Evolutionary conservation across 345 rosid genomes (phyloP).

Genomic region (Syzygium aqueum): DNA sequence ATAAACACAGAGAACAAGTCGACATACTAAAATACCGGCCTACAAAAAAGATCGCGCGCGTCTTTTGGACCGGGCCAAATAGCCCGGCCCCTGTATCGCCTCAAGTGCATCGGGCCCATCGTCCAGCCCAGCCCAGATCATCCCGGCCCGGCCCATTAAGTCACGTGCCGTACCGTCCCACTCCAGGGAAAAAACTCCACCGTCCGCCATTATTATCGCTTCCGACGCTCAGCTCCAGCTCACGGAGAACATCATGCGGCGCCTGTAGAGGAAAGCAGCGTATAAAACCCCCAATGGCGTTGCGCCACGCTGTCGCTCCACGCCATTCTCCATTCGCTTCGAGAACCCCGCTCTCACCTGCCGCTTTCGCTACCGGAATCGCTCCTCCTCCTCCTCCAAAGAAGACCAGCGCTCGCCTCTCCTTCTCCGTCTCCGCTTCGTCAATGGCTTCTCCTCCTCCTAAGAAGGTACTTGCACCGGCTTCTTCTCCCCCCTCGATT

Average conservation of each 20-base stretch:
- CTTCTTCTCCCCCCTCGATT: not conserved
- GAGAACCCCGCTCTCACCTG: not conserved
- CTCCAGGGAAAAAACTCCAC: not conserved
- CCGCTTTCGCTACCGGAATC: not conserved
- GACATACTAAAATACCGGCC: not conserved
- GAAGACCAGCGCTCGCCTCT: not conserved
- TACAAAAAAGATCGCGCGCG: too few relatives aligned
- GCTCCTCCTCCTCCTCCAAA: conserved; percentile 1
- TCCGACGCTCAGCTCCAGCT: not conserved
- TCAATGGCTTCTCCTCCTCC: conserved; percentile 50
- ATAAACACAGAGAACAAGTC: not conserved
- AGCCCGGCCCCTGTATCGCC: not conserved
- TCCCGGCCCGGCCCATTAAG: not conserved
- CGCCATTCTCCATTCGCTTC: not conserved
- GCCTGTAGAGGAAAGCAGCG: not conserved
- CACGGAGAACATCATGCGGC: not conserved
- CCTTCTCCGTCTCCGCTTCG: conserved; percentile 22
- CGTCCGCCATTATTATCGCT: not conserved
- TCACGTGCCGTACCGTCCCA: not conserved
- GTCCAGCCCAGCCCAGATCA: not conserved
- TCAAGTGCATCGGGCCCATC: not conserved
- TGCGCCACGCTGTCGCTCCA: not conserved
- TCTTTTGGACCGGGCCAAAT: not conserved
- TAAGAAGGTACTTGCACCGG: conserved; percentile 23
- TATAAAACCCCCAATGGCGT: not conserved